A percentile compares a stretch with the other conserved stretches of the same genome.
Conservation (phyloP, 1,284 basidiomycete genomes). For the Phlebopus sp. region DNA sequence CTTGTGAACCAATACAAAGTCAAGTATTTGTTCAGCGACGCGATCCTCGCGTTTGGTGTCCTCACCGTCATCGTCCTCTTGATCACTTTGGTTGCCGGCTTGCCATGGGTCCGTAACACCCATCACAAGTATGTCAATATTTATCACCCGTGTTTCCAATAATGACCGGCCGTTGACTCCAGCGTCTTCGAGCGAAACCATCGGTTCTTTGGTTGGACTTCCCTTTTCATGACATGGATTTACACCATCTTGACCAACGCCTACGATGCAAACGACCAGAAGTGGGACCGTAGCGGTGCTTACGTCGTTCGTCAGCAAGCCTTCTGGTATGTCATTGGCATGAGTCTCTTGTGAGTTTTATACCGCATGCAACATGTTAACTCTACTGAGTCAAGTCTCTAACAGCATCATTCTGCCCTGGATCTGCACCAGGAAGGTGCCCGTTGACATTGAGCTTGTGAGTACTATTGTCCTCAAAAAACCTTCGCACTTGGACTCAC, state of each 20-base stretch:
- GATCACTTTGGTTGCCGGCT: slow-evolving; percentile 54
- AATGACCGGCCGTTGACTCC: slow-evolving; percentile 8
- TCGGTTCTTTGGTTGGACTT: slow-evolving; percentile 73
- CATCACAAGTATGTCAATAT: slow-evolving; percentile 64
- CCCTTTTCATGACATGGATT: slow-evolving; percentile 58
- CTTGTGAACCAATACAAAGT: slow-evolving; percentile 52
- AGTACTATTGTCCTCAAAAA: slow-evolving; percentile 21
- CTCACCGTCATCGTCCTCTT: slow-evolving; percentile 53
- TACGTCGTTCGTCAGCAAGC: slow-evolving; percentile 65
- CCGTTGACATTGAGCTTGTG: slow-evolving; percentile 73
- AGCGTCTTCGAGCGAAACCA: slow-evolving; percentile 74
- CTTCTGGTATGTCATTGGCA: slow-evolving; percentile 71
- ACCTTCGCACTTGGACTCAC: slow-evolving; percentile 4
- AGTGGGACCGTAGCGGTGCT: slow-evolving; percentile 54
- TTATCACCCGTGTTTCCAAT: not conserved
- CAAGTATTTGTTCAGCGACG: slow-evolving; percentile 46
- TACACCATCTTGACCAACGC: slow-evolving; percentile 66
- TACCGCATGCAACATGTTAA: not conserved
- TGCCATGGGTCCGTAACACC: slow-evolving; percentile 72
- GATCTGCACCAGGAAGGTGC: slow-evolving; percentile 70
- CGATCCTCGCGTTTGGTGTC: slow-evolving; percentile 57
- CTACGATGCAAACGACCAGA: slow-evolving; percentile 49
- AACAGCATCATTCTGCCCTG: slow-evolving; percentile 67
- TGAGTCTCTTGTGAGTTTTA: slow-evolving; percentile 64
- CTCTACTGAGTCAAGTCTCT: slow-evolving; percentile 12